These are phyloP conservation scores for Mortierella alpina DNA, from an alignment of 192 early-diverging fungal genomes.

Conservation along the genomic window DNA sequence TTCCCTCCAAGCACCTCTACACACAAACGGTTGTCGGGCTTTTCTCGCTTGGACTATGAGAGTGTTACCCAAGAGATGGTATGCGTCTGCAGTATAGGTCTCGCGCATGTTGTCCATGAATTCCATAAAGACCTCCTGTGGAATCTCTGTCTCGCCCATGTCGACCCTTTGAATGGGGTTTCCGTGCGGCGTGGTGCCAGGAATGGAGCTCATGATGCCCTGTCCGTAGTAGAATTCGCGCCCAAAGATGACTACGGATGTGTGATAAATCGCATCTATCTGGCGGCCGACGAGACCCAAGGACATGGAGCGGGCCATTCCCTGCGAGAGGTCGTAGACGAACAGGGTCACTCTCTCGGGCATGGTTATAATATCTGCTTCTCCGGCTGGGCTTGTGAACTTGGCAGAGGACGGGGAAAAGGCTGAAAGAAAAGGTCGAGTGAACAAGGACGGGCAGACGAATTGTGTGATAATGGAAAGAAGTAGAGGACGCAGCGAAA, in stretches of 20 bases:
- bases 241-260: slow-evolving; percentile 80
- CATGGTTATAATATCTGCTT: not conserved
- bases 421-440: not conserved
- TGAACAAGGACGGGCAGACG: not conserved
- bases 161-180: slow-evolving; percentile 71
- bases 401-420: not conserved
- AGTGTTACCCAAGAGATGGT: slow-evolving; percentile 75
- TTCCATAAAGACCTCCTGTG: slow-evolving; percentile 75
- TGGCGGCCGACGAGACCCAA: slow-evolving; percentile 71
- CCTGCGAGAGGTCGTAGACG: slow-evolving; percentile 74
- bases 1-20: not conserved
- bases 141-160: slow-evolving; percentile 84
- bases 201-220: slow-evolving; percentile 69
- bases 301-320: slow-evolving; percentile 81
- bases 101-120: slow-evolving; percentile 73
- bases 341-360: slow-evolving; percentile 59
- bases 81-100: slow-evolving; percentile 72
- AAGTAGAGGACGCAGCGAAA: not conserved
- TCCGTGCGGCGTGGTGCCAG: slow-evolving; percentile 72
- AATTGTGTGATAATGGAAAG: not conserved
- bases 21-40: not conserved
- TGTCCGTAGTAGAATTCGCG: slow-evolving; percentile 84
- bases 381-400: not conserved
- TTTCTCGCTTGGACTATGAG: not conserved
- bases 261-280: slow-evolving; percentile 75